Base-by-base conservation (phyloP, 257 asterid species). In the Penstemon barbatus region DNA sequence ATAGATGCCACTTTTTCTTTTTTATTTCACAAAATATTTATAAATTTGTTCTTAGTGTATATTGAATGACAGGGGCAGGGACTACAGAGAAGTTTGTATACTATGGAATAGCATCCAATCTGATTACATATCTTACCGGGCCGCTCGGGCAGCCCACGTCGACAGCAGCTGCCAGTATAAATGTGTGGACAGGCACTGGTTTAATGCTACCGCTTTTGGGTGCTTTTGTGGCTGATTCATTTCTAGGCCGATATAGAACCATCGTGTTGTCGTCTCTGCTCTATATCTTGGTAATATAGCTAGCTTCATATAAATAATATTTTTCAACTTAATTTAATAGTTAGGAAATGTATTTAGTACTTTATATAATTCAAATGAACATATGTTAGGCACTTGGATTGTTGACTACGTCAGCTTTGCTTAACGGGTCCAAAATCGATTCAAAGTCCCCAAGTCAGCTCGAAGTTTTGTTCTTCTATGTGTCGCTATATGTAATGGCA, bases 81-180 rank as follows among this genome's bases (percentile, higher is more conserved):
- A 75, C 80, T 10, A 73, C 75, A 18, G 88, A 80, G 77, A 78
- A 77, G 68, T 80, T 83, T 71, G 82, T 83, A 3, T 80, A 66
- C 66, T 75, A 37, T 60, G 88, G 88, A 56, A 60, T 83, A n/a
- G 66, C 79, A 41, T 75, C 88, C 7, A 80, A 80, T 67, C 76
- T 83, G 41, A 78, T 83, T 4, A 63, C 81, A 3, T 83, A 83
- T 54, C 74, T 83, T 4, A 80, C 80, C 12, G 80, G 82, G 53
- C 82, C 81, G 68, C 75, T 83, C 19, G 72, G 74, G 43, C 88
- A 78, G 73, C 72, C 85, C 0, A 80, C 85, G 3, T 83, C 85
- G n/a, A 66, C 71, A n/a, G 88, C 88, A 19, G 88, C 88, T 0
- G 83, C 83, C 52, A 78, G 49, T 68, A 71, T 83, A 11, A 83